These are phyloP conservation scores for Friedmanniomyces simplex DNA, from an alignment of 495 filamentous ascomycete species.

Conservation along the genomic window DNA sequence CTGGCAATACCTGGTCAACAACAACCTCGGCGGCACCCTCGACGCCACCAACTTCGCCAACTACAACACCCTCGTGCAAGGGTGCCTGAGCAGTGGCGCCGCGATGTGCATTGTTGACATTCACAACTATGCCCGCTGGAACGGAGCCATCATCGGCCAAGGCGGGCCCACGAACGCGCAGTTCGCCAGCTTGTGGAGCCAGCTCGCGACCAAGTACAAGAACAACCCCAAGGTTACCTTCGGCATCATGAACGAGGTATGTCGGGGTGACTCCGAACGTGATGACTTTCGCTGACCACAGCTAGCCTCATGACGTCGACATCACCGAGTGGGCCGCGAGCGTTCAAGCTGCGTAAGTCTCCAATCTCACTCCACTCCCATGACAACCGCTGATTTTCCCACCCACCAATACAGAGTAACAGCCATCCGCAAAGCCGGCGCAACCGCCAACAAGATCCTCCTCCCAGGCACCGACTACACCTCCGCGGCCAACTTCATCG, in stretches of 20 bases:
- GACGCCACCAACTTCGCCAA: slow-evolving; percentile 39
- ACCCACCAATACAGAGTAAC: slow-evolving; percentile 31
- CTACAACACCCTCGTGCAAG: slow-evolving; percentile 48
- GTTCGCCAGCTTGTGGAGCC: slow-evolving; percentile 46
- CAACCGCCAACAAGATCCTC: slow-evolving; percentile 44
- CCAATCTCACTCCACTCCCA: no score
- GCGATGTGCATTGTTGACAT: slow-evolving; percentile 48
- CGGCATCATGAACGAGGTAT: slow-evolving; percentile 51
- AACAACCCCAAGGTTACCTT: slow-evolving; percentile 41
- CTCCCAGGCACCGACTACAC: slow-evolving; percentile 42
- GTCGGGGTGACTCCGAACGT: slow-evolving; percentile 25
- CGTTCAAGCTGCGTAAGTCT: slow-evolving; percentile 36
- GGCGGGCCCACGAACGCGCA: slow-evolving; percentile 45
- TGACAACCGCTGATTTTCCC: no score
- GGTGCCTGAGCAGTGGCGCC: slow-evolving; percentile 45
- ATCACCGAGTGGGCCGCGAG: slow-evolving; percentile 42
- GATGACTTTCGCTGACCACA: slow-evolving; percentile 3
- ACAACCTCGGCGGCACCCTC: slow-evolving; percentile 39
- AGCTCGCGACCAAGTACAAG: slow-evolving; percentile 47
- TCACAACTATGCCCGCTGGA: slow-evolving; percentile 52
- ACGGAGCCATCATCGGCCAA: slow-evolving; percentile 50
- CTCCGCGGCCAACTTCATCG: slow-evolving; percentile 35
- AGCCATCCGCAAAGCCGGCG: slow-evolving; percentile 48
- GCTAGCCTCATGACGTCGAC: slow-evolving; percentile 30
- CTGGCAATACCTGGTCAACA: slow-evolving; percentile 47